These are phyloP conservation scores for Moesziomyces parantarcticus DNA, from an alignment of 1,284 basidiomycete genomes.

Conservation along the genomic window DNA sequence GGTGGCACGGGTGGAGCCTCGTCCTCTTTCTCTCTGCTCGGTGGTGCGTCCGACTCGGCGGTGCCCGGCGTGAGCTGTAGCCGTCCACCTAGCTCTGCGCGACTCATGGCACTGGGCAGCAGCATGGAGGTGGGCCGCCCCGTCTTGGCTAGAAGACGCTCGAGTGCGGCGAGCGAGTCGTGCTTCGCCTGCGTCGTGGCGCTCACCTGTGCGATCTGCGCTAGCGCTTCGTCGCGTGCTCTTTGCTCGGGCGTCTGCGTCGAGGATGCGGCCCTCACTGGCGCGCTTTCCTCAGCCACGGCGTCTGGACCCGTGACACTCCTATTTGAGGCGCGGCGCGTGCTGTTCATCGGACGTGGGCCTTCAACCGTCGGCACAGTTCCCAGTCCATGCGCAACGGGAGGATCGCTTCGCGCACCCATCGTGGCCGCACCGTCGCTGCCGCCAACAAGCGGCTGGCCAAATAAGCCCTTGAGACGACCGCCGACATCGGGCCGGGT, in stretches of 20 bases:
- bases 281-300: neutral
- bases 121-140: conserved; percentile 28
- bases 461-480: conserved; percentile 50
- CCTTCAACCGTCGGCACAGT: neutral
- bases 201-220: conserved; percentile 47
- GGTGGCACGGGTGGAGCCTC: neutral
- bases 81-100: conserved; percentile 21
- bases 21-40: neutral
- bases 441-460: conserved; percentile 32
- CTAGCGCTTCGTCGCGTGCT: conserved; percentile 42
- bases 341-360: neutral
- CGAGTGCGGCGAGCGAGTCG: conserved; percentile 47
- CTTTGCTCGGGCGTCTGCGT: conserved; percentile 25
- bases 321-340: neutral
- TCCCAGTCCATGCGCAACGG: neutral
- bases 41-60: neutral
- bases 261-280: neutral
- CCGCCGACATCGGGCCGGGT: conserved; percentile 26
- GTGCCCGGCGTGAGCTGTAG: conserved; percentile 4
- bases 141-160: conserved; percentile 42
- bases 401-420: neutral
- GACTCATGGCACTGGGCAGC: conserved; percentile 14
- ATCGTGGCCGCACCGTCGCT: neutral
- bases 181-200: conserved; percentile 19
- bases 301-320: neutral